Conservation (phyloP, 257 asterid species). For the Primulina huaijiensis region DNA sequence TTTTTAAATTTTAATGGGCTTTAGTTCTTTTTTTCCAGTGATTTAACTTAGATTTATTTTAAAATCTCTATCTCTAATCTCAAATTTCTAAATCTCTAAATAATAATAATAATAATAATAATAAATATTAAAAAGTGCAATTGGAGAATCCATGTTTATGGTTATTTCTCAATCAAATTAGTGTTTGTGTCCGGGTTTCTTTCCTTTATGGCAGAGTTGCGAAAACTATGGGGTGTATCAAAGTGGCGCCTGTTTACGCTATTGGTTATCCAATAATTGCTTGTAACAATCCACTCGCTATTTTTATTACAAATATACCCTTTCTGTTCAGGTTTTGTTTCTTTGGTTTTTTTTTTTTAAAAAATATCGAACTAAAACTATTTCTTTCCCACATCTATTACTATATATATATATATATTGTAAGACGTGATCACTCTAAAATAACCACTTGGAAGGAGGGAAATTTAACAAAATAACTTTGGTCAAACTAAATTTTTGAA, state of each 20-base stretch:
- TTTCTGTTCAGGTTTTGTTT: background rate
- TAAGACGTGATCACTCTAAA: no score
- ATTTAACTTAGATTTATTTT: conserved; percentile 17
- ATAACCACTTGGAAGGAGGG: no score
- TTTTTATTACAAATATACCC: conserved; percentile 8
- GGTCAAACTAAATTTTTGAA: no score
- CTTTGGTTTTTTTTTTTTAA: background rate
- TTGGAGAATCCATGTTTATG: conserved; percentile 27
- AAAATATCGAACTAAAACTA: background rate
- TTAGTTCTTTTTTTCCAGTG: conserved; percentile 26
- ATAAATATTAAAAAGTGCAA: conserved; percentile 13
- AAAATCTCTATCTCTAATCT: background rate
- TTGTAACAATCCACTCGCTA: conserved; percentile 22
- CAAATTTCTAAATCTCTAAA: no score
- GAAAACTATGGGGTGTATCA: conserved; percentile 19
- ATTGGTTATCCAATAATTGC: conserved; percentile 16
- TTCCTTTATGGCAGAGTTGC: background rate
- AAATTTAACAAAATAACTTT: no score
- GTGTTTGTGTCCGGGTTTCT: background rate
- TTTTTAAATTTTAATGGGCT: conserved; percentile 20
- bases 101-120: no score
- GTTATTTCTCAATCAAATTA: conserved; percentile 5
- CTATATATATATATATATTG: no score
- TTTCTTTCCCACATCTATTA: no score
- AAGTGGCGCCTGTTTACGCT: conserved; percentile 23